Conservation (phyloP, 306 rosid genomes). For the Ceratonia siliqua region DNA sequence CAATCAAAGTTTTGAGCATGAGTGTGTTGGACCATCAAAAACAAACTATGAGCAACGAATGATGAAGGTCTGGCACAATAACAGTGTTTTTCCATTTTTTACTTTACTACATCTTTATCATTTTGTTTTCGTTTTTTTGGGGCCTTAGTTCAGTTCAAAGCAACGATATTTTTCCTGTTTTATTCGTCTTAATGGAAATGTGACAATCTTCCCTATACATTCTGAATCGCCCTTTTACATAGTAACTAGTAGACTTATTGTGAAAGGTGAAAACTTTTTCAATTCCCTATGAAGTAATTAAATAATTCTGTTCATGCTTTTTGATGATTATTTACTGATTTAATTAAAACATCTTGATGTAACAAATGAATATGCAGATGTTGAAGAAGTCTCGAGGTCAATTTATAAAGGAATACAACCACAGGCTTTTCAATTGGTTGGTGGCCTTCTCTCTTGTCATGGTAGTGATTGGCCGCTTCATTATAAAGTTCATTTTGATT, state of each 20-base stretch:
- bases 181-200: constrained; percentile 1
- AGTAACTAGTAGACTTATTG: background rate
- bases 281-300: background rate
- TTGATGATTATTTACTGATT: constrained; percentile 14
- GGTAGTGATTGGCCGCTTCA: constrained; percentile 70
- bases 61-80: constrained; percentile 59
- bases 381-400: constrained; percentile 58
- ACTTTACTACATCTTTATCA: background rate
- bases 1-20: constrained; percentile 66
- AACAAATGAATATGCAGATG: constrained; percentile 52
- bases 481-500: constrained; percentile 56
- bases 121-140: background rate
- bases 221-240: background rate
- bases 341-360: constrained; percentile 3
- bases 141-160: background rate
- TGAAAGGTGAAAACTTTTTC: constrained; percentile 14
- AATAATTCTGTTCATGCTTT: background rate
- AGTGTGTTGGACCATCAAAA: constrained; percentile 86
- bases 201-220: background rate
- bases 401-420: constrained; percentile 66
- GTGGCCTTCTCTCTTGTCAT: constrained; percentile 70
- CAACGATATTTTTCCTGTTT: constrained; percentile 6
- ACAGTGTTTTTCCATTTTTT: background rate
- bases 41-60: constrained; percentile 67
- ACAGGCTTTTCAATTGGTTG: constrained; percentile 75